phyloP scores from a whole-genome alignment of 352 stramenopile genomes.

The Pythium guiyangense region DNA sequence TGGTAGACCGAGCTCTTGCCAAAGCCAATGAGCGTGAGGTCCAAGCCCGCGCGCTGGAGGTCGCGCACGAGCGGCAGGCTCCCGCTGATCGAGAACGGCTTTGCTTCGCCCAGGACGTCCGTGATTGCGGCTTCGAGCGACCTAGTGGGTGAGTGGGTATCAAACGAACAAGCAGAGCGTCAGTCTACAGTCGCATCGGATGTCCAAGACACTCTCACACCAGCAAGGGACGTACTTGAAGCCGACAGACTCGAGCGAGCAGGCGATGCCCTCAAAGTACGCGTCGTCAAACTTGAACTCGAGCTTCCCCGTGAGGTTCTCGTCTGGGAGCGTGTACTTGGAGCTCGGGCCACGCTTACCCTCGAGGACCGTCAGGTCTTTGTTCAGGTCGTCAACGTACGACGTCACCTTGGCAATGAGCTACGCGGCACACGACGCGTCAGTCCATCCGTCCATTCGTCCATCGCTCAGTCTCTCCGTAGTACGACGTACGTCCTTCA shows the following conservation, averaged over 20 bases:
- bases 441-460: not conserved
- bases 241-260: conserved; percentile 85
- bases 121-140: conserved; percentile 74
- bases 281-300: conserved; percentile 83
- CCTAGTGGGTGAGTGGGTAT: not conserved
- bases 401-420: conserved; percentile 65
- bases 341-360: conserved; percentile 83
- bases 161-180: too few species aligned
- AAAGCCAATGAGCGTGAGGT: conserved; percentile 76
- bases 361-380: conserved; percentile 74
- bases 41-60: conserved; percentile 68
- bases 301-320: conserved; percentile 78
- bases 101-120: conserved; percentile 70
- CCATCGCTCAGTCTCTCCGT: not conserved
- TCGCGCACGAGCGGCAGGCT: conserved; percentile 72
- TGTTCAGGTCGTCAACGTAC: conserved; percentile 88
- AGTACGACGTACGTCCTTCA: conserved; percentile 64
- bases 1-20: conserved; percentile 86
- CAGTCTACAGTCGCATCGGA: not conserved
- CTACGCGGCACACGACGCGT: conserved; percentile 22
- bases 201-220: not conserved
- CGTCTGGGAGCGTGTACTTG: conserved; percentile 87
- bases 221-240: conserved; percentile 44
- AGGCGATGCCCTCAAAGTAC: conserved; percentile 91
- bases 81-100: conserved; percentile 91